phyloP scores from a whole-genome alignment of 2,329 filamentous ascomycete genomes.

The Metarhizium anisopliae region DNA sequence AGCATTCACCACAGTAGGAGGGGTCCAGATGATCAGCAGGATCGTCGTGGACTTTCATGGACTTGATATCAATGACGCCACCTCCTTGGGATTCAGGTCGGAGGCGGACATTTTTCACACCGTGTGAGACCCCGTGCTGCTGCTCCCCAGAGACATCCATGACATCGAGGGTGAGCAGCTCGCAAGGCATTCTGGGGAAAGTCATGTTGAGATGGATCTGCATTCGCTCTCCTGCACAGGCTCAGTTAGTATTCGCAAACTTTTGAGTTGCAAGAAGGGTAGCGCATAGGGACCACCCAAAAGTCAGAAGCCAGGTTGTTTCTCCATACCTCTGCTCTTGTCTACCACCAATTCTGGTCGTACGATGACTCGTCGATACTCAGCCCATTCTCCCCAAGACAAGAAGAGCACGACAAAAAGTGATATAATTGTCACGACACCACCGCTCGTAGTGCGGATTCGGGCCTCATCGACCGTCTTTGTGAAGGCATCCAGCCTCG shows the following conservation, averaged over 20 bases:
- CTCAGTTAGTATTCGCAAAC: conserved; percentile 13
- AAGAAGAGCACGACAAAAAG: conserved; percentile 82
- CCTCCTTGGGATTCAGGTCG: conserved; percentile 65
- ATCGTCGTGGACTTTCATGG: conserved; percentile 57
- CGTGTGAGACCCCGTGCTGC: conserved; percentile 88
- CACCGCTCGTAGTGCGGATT: conserved; percentile 89
- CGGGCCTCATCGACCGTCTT: conserved; percentile 98
- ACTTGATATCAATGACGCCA: conserved; percentile 60
- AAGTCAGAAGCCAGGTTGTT: background rate
- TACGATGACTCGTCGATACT: conserved; percentile 79
- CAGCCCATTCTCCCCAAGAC: conserved; percentile 90
- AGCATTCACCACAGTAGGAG: conserved; percentile 87
- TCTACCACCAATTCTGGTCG: conserved; percentile 92
- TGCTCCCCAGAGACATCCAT: conserved; percentile 99
- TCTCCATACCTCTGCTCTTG: conserved; percentile 72
- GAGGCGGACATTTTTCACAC: conserved; percentile 84
- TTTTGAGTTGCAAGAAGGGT: background rate
- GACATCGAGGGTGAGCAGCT: conserved; percentile 90
- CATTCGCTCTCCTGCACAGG: conserved; percentile 76
- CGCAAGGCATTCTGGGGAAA: conserved; percentile 88
- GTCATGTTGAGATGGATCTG: conserved; percentile 97
- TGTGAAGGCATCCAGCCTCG: conserved; percentile 93
- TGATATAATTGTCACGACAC: conserved; percentile 87
- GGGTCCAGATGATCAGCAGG: conserved; percentile 74
- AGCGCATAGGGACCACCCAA: background rate